Evolutionary conservation across 2,329 filamentous ascomycete genomes (phyloP), one percentile per base, ranked within the genome.

Genomic region (Trichoderma sp.): DNA sequence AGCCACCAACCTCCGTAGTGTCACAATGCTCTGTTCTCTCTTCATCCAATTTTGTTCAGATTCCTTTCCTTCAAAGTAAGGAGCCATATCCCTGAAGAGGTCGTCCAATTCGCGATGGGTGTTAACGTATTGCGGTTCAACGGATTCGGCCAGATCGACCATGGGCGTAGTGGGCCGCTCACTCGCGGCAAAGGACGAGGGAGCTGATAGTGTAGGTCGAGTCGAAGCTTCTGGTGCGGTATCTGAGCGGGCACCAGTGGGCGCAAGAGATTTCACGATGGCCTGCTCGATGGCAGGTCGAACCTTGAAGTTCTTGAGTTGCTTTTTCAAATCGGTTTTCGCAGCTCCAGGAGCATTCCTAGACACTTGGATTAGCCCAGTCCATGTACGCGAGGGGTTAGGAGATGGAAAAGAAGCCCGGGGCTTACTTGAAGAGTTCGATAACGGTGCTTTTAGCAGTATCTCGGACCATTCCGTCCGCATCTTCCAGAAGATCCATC

Each of bases 31-130:
- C 81, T 95, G 91, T 78, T 98, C 95, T 77, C 95, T 87, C 73
- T 91, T 90, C 74, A 92, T 78, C 95, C 95, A 98, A 76, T 98
- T 98, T 70, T 92, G 89, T 77, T 98, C 95, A 0, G 91, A 89
- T 81, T 98, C 95, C 77, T 86, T 93, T 64, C 94, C 94, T 73
- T 97, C 94, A 71, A 97, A 97, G 77, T 86, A 86, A 65, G 85
- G 85, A 37, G 90, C 84, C 92, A 98, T 97, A 37, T 92, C 90
- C 72, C 88, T 89, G 77, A 97, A 89, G 1, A 91, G 89, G 30
- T 97, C 94, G 70, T 97, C 94, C n/a, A 98, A 83, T 76, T 97
- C 94, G 74, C 93, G 87, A 73, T 90, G 85, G 1, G 94, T 95
- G 74, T 94, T 93, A 68, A 97, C 89, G 76, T 95, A 94, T 32